Base-by-base conservation (phyloP, 345 rosid genomes). In the Murraya paniculata region DNA sequence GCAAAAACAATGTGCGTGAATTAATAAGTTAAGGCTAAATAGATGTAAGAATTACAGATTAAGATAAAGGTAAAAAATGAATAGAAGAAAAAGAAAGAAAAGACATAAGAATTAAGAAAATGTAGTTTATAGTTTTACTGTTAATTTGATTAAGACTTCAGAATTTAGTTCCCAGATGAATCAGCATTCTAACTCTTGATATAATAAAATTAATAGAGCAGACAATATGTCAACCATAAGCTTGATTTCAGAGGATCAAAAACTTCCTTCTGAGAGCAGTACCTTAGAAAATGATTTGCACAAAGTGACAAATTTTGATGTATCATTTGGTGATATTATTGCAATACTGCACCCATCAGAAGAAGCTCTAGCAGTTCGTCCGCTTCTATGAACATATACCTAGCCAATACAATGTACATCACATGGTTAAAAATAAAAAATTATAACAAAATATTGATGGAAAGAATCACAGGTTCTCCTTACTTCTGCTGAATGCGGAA, bases 321-420 rank as follows among this genome's bases (percentile, higher is more conserved):
- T 82, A 50, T 96, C 99, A 67, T 80, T 87, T 36, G 99, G 83
- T 19, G 97, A 88, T 78, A 96, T 86, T 69, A 94, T 81, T 78
- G 98, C 95, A 85, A 96, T 91, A 80, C 92, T 96, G 87, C 99
- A 96, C 68, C 99, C 99, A 81, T 96, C 99, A 64, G 91, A 80
- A 65, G 85, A 94, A 65, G 98, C 98, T 84, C 99, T 90, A 76
- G 99, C 98, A 75, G 98, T 94, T 83, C 99, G 90, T 61, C 99
- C 99, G 85, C 99, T 93, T 89, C 99, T 89, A 78, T 96, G 99
- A 19, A 96, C 97, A 84, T 96, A 96, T 59, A 94, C 97, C 99
- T 96, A 75, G 76, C 65, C 59, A 67, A 70, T 71, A 61, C 1
- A 50, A 72, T 61, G 28, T 69, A 59, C 76, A 58, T 68, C 64